These are phyloP conservation scores for Mycena alexandri DNA, from an alignment of 768 basidiomycete species.

Conservation along the genomic window DNA sequence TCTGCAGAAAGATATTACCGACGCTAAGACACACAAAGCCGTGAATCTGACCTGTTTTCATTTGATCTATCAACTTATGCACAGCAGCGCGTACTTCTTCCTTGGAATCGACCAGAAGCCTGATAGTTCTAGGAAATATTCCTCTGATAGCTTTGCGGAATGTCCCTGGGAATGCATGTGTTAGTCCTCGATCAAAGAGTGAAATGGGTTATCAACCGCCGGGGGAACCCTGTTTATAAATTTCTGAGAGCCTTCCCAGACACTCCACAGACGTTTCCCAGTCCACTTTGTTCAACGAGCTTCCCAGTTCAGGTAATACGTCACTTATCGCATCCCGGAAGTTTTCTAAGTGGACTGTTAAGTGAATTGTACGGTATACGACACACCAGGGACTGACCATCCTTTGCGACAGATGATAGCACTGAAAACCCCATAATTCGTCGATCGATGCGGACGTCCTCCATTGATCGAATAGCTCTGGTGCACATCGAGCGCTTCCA, in stretches of 20 bases:
- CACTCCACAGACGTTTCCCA: conserved; percentile 13
- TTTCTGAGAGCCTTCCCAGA: conserved; percentile 5
- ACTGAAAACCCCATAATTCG: neutral
- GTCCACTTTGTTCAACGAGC: neutral
- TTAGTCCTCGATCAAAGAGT: neutral
- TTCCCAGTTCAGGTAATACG: neutral
- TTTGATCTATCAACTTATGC: neutral
- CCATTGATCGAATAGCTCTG: conserved; percentile 5
- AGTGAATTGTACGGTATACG: too few species aligned
- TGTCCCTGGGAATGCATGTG: neutral
- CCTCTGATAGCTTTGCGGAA: neutral
- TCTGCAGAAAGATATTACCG: neutral
- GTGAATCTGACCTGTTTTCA: neutral
- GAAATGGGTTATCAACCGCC: neutral
- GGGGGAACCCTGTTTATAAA: neutral
- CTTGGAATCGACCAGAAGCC: neutral
- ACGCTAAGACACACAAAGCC: neutral
- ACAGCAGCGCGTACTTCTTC: conserved; percentile 6
- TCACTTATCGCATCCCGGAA: neutral
- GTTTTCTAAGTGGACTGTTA: neutral
- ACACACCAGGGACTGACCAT: neutral
- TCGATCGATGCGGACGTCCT: neutral
- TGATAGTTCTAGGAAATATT: conserved; percentile 2
- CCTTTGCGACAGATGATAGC: conserved; percentile 1
- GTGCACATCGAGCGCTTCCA: conserved; percentile 13